Base-by-base conservation (phyloP, 352 stramenopile genomes). In the Phytopythium vexans region DNA sequence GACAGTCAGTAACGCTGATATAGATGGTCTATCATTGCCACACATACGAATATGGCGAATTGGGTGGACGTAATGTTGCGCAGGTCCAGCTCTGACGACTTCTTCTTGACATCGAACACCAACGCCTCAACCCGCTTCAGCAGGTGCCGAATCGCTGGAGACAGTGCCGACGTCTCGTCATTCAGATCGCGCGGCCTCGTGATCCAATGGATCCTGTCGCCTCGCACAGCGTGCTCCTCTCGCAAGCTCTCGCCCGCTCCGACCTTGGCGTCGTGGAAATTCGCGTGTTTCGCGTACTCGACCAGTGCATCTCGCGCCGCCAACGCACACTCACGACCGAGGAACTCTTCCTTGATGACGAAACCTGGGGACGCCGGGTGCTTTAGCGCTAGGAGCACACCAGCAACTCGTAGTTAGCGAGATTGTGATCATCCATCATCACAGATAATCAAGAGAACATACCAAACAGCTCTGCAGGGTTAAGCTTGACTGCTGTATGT, bases 191-290 rank as follows among this genome's bases (percentile, higher is more conserved):
- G 56, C 6, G 73, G 71, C 0, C 72, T 61, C 27, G 75, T 53
- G 39, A 92, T 76, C 82, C 82, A 89, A 49, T 74, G 66, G 39
- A 92, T 89, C 37, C 73, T 72, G 40, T 92, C 82, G 14, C 82
- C 82, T 41, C 82, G 77, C 39, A 86, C 62, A 0, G 64, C 41
- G 11, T 52, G 53, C 41, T 86, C 72, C 14, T 69, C 68, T n/a
- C 72, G 57, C 8, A 66, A 45, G 31, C 75, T 75, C 14, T 70
- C 62, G 21, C 66, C 74, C 38, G 68, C 52, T 4, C 72, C 74
- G 12, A 87, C 58, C 10, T 69, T 82, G 4, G 82, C 74, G 16
- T 79, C 68, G 36, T 79, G 75, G 27, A 88, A 80, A 6, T 32
- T 41, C 8, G 61, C 60, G 0, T 49, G 70, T 27, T 65, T 27